Evolutionary conservation across 2,329 filamentous ascomycete genomes (phyloP).

Genomic region (Septoria petroselini): DNA sequence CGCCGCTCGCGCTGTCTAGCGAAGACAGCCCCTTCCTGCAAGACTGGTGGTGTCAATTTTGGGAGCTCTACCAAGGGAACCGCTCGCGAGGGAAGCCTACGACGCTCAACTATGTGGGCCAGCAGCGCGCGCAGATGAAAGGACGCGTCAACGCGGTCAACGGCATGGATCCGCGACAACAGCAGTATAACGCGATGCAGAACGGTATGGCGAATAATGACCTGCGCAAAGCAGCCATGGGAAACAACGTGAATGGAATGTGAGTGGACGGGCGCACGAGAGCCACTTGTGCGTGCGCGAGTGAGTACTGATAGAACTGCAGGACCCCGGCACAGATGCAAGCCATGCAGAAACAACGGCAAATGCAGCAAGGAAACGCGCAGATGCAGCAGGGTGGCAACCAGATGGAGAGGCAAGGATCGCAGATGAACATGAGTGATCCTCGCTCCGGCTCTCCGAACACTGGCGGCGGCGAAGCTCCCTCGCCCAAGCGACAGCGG

Average conservation of each 20-base stretch:
- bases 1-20: slow-evolving; percentile 64
- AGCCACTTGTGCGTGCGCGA: background rate
- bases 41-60: slow-evolving; percentile 97
- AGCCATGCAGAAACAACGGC: slow-evolving; percentile 61
- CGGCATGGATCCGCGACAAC: slow-evolving; percentile 57
- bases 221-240: slow-evolving; percentile 25
- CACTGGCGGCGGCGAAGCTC: slow-evolving; percentile 65
- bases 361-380: slow-evolving; percentile 36
- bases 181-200: slow-evolving; percentile 23
- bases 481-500: slow-evolving; percentile 86
- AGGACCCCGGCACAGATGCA: slow-evolving; percentile 44
- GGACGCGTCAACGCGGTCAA: slow-evolving; percentile 65
- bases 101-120: slow-evolving; percentile 37
- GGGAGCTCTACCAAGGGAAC: slow-evolving; percentile 88
- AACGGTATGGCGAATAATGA: slow-evolving; percentile 25
- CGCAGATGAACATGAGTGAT: slow-evolving; percentile 79
- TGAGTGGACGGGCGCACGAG: slow-evolving; percentile 15
- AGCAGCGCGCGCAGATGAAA: slow-evolving; percentile 73
- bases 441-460: slow-evolving; percentile 72
- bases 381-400: slow-evolving; percentile 58
- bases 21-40: slow-evolving; percentile 80
- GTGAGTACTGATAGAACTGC: slow-evolving; percentile 14
- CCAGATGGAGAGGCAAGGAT: slow-evolving; percentile 84
- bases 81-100: slow-evolving; percentile 59
- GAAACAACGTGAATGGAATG: slow-evolving; percentile 24